A percentile compares a stretch with the other conserved stretches of the same genome.
Conservation (phyloP, 2,329 filamentous ascomycete species). For the Penicillium sp. region DNA sequence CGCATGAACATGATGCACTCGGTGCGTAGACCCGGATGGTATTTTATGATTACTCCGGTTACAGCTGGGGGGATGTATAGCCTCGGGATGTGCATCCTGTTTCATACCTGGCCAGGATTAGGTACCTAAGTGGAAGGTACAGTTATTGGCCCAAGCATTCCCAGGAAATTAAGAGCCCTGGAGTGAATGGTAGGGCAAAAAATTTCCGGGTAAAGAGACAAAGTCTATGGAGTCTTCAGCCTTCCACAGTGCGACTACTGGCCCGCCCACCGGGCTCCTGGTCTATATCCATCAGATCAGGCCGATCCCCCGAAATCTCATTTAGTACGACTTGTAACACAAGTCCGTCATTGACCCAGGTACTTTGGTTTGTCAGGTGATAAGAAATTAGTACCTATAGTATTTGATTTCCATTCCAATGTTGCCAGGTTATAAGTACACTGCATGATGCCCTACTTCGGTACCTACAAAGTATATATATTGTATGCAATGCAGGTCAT, state of each 20-base stretch:
- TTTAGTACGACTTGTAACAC: constrained; percentile 1
- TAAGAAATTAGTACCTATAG: background rate
- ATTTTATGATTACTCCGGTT: background rate
- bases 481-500: background rate
- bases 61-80: background rate
- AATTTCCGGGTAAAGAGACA: background rate
- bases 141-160: background rate
- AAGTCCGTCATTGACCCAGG: background rate
- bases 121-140: background rate
- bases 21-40: background rate
- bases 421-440: background rate
- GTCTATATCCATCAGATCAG: constrained; percentile 7
- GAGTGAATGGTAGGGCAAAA: background rate
- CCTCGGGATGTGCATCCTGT: constrained; percentile 4
- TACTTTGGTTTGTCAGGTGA: background rate
- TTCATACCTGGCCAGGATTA: background rate
- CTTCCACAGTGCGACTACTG: constrained; percentile 9
- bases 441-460: background rate
- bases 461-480: background rate
- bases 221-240: constrained; percentile 1
- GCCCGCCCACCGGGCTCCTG: constrained; percentile 12
- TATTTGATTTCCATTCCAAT: background rate
- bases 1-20: background rate
- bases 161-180: background rate
- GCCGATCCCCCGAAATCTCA: constrained; percentile 11